These are phyloP conservation scores for Chaetomium globosum DNA, from an alignment of 2,329 filamentous ascomycete species.

Conservation along the genomic window DNA sequence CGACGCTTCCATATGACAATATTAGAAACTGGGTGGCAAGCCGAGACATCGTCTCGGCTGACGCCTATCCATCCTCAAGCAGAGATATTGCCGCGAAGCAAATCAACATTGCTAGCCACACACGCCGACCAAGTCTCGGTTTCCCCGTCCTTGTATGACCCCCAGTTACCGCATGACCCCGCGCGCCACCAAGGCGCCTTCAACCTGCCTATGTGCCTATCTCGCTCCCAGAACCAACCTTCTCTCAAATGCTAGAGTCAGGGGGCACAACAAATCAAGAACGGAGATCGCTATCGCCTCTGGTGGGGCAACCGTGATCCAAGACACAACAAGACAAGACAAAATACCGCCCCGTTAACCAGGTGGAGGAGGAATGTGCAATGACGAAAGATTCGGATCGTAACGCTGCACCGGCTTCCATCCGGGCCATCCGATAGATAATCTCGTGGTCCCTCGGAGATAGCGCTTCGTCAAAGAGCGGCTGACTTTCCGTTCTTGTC, in stretches of 20 bases:
- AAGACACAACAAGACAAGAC: too few species aligned
- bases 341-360: not conserved
- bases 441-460: not conserved
- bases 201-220: not conserved
- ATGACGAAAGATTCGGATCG: conserved; percentile 2
- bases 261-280: not conserved
- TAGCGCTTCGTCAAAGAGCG: not conserved
- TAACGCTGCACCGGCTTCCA: not conserved
- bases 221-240: not conserved
- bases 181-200: too few species aligned
- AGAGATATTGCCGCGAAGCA: not conserved
- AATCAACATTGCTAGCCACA: not conserved
- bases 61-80: too few species aligned
- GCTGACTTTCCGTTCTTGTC: not conserved
- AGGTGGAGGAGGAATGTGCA: not conserved
- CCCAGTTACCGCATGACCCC: too few species aligned
- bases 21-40: not conserved
- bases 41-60: conserved; percentile 7
- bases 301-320: not conserved
- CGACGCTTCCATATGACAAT: conserved; percentile 3
- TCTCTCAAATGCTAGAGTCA: not conserved
- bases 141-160: not conserved
- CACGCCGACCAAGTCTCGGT: not conserved
- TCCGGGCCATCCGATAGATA: not conserved
- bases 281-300: not conserved